These are phyloP conservation scores for Eudorina sp. DNA, from an alignment of 139 green algal genomes.

Conservation along the genomic window DNA sequence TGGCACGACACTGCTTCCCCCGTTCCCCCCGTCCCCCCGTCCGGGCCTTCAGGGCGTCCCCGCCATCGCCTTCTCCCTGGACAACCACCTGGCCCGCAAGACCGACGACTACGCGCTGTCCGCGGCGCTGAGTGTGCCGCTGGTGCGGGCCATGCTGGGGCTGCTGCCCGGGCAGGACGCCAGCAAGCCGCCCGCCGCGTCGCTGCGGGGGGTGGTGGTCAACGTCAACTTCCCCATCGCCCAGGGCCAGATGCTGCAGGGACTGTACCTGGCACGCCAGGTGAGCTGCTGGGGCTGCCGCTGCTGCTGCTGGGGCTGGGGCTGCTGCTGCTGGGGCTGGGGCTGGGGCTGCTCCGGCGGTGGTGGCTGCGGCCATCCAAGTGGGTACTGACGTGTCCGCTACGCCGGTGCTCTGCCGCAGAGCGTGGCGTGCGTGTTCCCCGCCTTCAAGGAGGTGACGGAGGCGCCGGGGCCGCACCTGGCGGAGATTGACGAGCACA, in stretches of 20 bases:
- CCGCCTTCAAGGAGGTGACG: constrained; percentile 62
- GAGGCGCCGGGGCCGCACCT: constrained; percentile 61
- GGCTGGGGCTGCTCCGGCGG: not conserved
- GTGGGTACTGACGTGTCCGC: too few species aligned
- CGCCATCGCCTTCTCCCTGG: constrained; percentile 77
- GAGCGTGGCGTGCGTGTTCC: constrained; percentile 67
- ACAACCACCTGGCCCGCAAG: constrained; percentile 71
- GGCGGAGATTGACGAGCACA: constrained; percentile 69
- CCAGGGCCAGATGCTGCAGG: constrained; percentile 49
- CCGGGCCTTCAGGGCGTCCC: constrained; percentile 69
- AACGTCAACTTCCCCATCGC: constrained; percentile 74
- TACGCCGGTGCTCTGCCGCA: not conserved
- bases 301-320: not conserved
- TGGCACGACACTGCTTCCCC: too few species aligned
- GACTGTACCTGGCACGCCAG: constrained; percentile 37
- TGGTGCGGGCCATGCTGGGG: constrained; percentile 65
- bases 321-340: not conserved
- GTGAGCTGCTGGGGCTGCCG: not conserved
- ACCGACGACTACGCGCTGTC: constrained; percentile 68
- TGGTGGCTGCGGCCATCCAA: not conserved
- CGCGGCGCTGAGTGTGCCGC: constrained; percentile 49
- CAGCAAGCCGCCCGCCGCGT: not conserved
- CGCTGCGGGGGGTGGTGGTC: constrained; percentile 56
- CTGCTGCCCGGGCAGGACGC: constrained; percentile 45
- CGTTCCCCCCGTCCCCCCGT: too few species aligned